Evolutionary conservation across 768 basidiomycete genomes (phyloP).

Genomic region (Serendipita sp.): DNA sequence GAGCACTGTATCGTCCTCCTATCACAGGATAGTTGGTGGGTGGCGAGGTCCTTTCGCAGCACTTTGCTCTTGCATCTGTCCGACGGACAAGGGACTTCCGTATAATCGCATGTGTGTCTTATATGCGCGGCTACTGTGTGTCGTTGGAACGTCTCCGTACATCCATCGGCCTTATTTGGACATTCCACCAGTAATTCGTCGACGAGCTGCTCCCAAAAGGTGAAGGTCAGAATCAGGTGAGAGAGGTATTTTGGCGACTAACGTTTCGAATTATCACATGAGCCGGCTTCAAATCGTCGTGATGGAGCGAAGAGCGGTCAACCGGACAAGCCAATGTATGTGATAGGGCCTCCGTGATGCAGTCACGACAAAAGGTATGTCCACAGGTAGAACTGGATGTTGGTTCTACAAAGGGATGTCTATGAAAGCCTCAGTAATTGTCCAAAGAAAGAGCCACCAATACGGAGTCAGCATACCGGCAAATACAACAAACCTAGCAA

Average conservation of each 20-base stretch:
- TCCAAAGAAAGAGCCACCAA: slow-evolving; percentile 4
- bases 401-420: slow-evolving; percentile 62
- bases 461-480: slow-evolving; percentile 28
- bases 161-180: slow-evolving; percentile 42
- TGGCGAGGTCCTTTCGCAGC: slow-evolving; percentile 31
- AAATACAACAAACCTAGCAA: slow-evolving; percentile 59
- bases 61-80: slow-evolving; percentile 29
- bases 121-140: slow-evolving; percentile 50
- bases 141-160: slow-evolving; percentile 46
- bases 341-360: slow-evolving; percentile 52
- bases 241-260: slow-evolving; percentile 18
- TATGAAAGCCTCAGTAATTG: slow-evolving; percentile 17
- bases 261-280: slow-evolving; percentile 64
- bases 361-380: slow-evolving; percentile 79
- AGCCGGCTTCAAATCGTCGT: slow-evolving; percentile 48
- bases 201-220: slow-evolving; percentile 39
- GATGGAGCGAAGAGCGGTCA: slow-evolving; percentile 51
- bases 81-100: slow-evolving; percentile 35
- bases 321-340: slow-evolving; percentile 67
- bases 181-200: slow-evolving; percentile 71
- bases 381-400: slow-evolving; percentile 56
- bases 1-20: slow-evolving; percentile 23
- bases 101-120: slow-evolving; percentile 42
- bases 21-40: slow-evolving; percentile 25
- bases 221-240: background rate